A percentile compares a stretch with the other conserved stretches of the same genome.
Conservation (phyloP, 2,329 filamentous ascomycete species). For the Colletotrichum tropicale region DNA sequence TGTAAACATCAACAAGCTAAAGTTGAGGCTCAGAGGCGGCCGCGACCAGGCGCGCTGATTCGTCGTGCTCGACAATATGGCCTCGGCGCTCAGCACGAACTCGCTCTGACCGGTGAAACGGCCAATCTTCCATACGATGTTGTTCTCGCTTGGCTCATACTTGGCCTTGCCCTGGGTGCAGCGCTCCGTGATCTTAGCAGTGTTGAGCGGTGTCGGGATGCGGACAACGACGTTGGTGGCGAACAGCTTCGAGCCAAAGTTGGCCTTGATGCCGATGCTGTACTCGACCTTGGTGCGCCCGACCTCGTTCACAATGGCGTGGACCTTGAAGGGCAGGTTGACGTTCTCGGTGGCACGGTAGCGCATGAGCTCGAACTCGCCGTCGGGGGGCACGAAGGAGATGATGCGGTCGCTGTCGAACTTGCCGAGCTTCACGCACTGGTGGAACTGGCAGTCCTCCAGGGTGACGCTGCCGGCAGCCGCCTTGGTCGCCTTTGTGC, state of each 20-base stretch:
- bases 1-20: conserved; percentile 97
- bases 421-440: conserved; percentile 96
- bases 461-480: conserved; percentile 94
- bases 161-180: conserved; percentile 97
- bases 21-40: conserved; percentile 89
- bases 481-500: conserved; percentile 90
- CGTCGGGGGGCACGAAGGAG: conserved; percentile 94
- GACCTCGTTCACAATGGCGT: conserved; percentile 97
- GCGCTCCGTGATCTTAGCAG: conserved; percentile 89
- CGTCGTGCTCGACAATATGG: conserved; percentile 93
- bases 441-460: conserved; percentile 98
- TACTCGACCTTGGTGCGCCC: conserved; percentile 98
- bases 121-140: conserved; percentile 98
- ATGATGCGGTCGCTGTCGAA: conserved; percentile 98
- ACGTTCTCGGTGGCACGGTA: conserved; percentile 99
- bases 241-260: conserved; percentile 95
- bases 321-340: conserved; percentile 97
- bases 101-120: conserved; percentile 99
- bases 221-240: conserved; percentile 95
- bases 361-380: conserved; percentile 98
- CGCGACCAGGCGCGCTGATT: conserved; percentile 97
- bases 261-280: conserved; percentile 95
- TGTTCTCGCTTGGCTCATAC: conserved; percentile 97
- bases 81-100: conserved; percentile 93
- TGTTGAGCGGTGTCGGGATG: conserved; percentile 96